Base-by-base conservation (phyloP, 495 filamentous ascomycete genomes). In the Trichoderma reesei region DNA sequence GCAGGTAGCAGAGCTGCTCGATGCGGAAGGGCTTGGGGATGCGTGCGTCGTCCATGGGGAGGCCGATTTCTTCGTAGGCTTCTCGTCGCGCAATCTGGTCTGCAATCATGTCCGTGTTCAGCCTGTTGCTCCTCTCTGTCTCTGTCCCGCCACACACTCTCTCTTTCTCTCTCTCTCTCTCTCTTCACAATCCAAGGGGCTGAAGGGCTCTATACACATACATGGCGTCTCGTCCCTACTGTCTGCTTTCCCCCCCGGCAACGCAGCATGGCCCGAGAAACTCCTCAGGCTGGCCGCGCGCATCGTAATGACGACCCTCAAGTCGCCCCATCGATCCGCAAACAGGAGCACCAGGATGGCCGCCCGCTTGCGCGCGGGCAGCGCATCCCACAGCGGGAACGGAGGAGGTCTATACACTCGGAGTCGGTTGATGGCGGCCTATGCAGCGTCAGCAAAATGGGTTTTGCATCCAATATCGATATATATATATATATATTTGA, bases 31-130 rank as follows among this genome's bases (percentile, higher is more conserved):
- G 88, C 0, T 73, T 67, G 0, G 88, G 89, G 13, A 94, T 77
- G 63, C 81, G 78, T 48, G 75, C 68, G 68, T 84, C 78, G 67
- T 85, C 82, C 61, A 83, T 79, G 8, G 92, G 88, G 0, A 96
- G 84, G 1, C 92, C 92, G 71, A 96, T 96, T 75, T 96, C 92
- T 70, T 96, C 92, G 70, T 80, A 86, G 13, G 92, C 91, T 81
- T 96, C 92, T 71, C 92, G 85, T 20, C 91, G 86, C 31, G 92
- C 90, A 59, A 91, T 94, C 71, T 90, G 80, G 72, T 88, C 86
- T 72, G 81, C 72, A n/a, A n/a, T n/a, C n/a, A n/a, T n/a, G n/a
- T n/a, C n/a, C n/a, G n/a, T n/a, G n/a, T n/a, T n/a, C n/a, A n/a
- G n/a, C n/a, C n/a, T n/a, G n/a, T n/a, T n/a, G n/a, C n/a, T n/a